phyloP scores from a whole-genome alignment of 768 basidiomycete species.

The Paxillus involutus region DNA sequence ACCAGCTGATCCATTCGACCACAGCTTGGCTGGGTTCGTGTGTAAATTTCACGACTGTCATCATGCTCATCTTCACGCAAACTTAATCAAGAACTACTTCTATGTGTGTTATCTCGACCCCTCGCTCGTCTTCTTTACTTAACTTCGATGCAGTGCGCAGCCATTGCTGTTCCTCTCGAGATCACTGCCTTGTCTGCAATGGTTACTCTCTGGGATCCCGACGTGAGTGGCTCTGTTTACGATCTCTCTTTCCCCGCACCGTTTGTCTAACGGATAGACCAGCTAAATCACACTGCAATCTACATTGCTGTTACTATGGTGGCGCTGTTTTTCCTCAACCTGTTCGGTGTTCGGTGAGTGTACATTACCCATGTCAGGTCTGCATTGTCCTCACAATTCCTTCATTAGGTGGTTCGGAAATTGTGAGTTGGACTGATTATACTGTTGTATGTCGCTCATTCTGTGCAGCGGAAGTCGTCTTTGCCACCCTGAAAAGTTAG shows the following conservation, averaged over 20 bases:
- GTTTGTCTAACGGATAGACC: constrained; percentile 10
- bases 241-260: background rate
- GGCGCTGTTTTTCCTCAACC: constrained; percentile 40
- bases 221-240: constrained; percentile 10
- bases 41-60: background rate
- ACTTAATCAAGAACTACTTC: constrained; percentile 31
- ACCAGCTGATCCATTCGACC: background rate
- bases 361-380: constrained; percentile 30
- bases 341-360: constrained; percentile 47
- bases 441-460: constrained; percentile 2
- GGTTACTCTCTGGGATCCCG: constrained; percentile 48
- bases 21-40: constrained; percentile 25
- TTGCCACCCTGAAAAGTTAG: constrained; percentile 25
- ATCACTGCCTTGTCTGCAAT: constrained; percentile 53
- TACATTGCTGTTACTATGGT: constrained; percentile 42
- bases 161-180: constrained; percentile 48
- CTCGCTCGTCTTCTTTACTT: background rate
- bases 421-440: constrained; percentile 8
- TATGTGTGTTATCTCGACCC: constrained; percentile 17
- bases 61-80: constrained; percentile 3
- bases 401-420: constrained; percentile 19
- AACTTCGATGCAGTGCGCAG: constrained; percentile 8
- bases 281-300: constrained; percentile 37
- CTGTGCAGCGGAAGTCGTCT: constrained; percentile 18
- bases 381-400: constrained; percentile 36